phyloP scores from a whole-genome alignment of 305 asterid genomes.

The Ajuga reptans region DNA sequence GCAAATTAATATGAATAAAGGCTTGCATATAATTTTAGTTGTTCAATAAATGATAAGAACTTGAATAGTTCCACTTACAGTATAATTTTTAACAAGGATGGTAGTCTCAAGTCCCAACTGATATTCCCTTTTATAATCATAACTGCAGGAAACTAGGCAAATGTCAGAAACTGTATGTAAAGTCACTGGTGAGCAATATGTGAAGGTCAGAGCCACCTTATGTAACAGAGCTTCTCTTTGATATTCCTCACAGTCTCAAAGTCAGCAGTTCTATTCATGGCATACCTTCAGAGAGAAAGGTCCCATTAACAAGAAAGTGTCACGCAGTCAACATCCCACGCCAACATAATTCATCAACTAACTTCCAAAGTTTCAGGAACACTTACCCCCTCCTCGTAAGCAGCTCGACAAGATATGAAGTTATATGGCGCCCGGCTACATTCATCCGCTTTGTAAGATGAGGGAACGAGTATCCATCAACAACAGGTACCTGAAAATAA shows the following conservation, averaged over 20 bases:
- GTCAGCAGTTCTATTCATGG: conserved; percentile 85
- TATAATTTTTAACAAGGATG: conserved; percentile 83
- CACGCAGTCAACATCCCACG: neutral
- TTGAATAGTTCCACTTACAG: conserved; percentile 48
- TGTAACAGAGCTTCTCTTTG: conserved; percentile 94
- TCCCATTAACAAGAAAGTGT: conserved; percentile 10
- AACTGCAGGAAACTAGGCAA: conserved; percentile 38
- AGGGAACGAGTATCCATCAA: conserved; percentile 95
- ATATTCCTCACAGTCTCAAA: conserved; percentile 91
- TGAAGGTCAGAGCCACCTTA: conserved; percentile 44
- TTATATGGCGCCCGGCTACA: conserved; percentile 88
- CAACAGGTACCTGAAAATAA: conserved; percentile 76
- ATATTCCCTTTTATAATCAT: conserved; percentile 95
- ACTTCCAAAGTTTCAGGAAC: conserved; percentile 14
- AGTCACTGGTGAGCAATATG: conserved; percentile 12
- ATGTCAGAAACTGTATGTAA: conserved; percentile 11
- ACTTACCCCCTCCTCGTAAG: conserved; percentile 85
- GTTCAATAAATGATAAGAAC: conserved; percentile 7
- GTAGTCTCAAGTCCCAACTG: conserved; percentile 96
- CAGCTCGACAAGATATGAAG: conserved; percentile 90
- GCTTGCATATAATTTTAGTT: conserved; percentile 12
- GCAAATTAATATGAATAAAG: conserved; percentile 17
- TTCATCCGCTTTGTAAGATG: conserved; percentile 97
- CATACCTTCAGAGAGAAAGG: conserved; percentile 51
- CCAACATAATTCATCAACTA: conserved; percentile 16